Evolutionary conservation across 495 filamentous ascomycete genomes (phyloP).

Genomic region (Friedmanniomyces endolithicus): DNA sequence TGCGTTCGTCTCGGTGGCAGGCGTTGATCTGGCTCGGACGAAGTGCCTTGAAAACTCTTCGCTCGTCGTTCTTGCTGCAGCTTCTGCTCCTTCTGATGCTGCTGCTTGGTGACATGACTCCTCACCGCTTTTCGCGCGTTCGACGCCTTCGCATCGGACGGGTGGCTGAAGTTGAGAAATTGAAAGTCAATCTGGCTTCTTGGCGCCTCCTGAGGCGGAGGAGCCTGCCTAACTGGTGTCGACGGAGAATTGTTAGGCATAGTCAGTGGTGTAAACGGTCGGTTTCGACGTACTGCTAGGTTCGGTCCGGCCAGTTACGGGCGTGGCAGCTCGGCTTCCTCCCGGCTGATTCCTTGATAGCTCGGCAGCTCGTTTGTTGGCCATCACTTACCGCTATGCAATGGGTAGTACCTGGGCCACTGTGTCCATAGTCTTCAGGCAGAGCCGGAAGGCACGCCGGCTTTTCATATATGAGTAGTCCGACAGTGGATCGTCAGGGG

Average conservation of each 20-base stretch:
- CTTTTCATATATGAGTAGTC: constrained; percentile 7
- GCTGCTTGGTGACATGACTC: constrained; percentile 19
- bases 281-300: constrained; percentile 7
- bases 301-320: constrained; percentile 7
- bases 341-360: constrained; percentile 5
- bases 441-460: neutral
- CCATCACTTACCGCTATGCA: neutral
- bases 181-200: constrained; percentile 19
- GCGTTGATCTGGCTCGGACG: neutral
- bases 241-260: neutral
- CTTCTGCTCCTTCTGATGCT: constrained; percentile 15
- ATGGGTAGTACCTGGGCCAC: neutral
- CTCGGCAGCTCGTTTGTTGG: constrained; percentile 13
- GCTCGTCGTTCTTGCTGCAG: constrained; percentile 13
- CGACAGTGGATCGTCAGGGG: constrained; percentile 12
- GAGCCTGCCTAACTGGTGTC: constrained; percentile 8
- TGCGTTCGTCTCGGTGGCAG: neutral
- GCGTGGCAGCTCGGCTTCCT: constrained; percentile 6
- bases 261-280: neutral
- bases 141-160: constrained; percentile 15
- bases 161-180: constrained; percentile 20
- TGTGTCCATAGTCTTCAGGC: neutral
- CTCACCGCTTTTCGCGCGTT: constrained; percentile 10
- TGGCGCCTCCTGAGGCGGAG: constrained; percentile 5
- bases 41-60: constrained; percentile 9